phyloP scores from a whole-genome alignment of 768 basidiomycete genomes.

The Udeniomyces megalosporus region DNA sequence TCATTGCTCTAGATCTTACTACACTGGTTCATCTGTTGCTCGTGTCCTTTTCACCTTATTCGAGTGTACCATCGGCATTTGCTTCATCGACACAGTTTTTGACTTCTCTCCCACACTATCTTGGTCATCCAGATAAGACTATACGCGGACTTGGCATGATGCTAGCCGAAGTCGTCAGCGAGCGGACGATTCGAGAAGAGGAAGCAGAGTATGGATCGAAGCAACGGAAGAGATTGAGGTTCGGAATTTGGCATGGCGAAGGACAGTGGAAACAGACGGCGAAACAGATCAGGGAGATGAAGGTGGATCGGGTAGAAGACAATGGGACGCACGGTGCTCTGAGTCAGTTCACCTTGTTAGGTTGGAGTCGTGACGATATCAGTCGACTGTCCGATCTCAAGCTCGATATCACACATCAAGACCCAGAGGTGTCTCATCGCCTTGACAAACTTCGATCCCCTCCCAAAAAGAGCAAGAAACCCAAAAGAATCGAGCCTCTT shows the following conservation, averaged over 20 bases:
- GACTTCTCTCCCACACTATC: slow-evolving; percentile 35
- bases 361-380: neutral
- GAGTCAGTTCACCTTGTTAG: neutral
- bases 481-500: slow-evolving; percentile 32
- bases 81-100: slow-evolving; percentile 4
- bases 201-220: neutral
- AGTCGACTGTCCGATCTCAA: too few relatives aligned
- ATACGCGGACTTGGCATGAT: slow-evolving; percentile 86
- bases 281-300: slow-evolving; percentile 38
- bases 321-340: neutral
- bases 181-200: slow-evolving; percentile 22
- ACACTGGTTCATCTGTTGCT: slow-evolving; percentile 54
- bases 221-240: slow-evolving; percentile 47
- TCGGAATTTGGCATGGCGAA: slow-evolving; percentile 66
- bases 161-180: slow-evolving; percentile 50
- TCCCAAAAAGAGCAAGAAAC: slow-evolving; percentile 21
- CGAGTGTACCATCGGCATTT: slow-evolving; percentile 40
- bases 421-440: too few relatives aligned
- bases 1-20: slow-evolving; percentile 38
- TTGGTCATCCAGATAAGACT: slow-evolving; percentile 55
- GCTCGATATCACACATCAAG: too few relatives aligned
- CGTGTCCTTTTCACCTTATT: slow-evolving; percentile 54
- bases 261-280: slow-evolving; percentile 51
- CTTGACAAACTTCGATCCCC: neutral
- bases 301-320: slow-evolving; percentile 14